A percentile compares a stretch with the other conserved stretches of the same genome.
Conservation (phyloP, 2,329 filamentous ascomycete species). For the Sarocladiaceae sp. region DNA sequence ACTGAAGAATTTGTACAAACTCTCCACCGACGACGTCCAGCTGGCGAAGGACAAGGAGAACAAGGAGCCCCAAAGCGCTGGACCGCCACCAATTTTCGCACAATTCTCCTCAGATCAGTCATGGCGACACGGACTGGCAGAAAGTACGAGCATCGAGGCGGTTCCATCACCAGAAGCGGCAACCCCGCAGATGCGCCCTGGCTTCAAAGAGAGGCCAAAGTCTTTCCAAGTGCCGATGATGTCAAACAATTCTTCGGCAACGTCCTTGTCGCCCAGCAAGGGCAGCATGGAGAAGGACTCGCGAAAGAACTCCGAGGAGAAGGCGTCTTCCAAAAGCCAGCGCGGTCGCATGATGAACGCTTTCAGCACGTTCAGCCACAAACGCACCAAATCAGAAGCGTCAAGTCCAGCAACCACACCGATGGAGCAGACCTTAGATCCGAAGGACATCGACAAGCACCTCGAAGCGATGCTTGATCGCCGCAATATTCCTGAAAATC, state of each 20-base stretch:
- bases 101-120: conserved; percentile 49
- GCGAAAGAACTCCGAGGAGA: conserved; percentile 10
- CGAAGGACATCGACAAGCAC: conserved; percentile 49
- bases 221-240: conserved; percentile 37
- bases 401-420: conserved; percentile 21
- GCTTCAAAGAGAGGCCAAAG: conserved; percentile 40
- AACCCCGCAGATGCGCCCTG: conserved; percentile 16
- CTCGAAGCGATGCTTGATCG: conserved; percentile 67
- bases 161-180: conserved; percentile 13
- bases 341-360: conserved; percentile 33
- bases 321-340: conserved; percentile 30
- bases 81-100: conserved; percentile 68
- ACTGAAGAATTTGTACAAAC: conserved; percentile 56
- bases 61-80: conserved; percentile 18
- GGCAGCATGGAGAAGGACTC: conserved; percentile 1
- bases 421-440: conserved; percentile 43
- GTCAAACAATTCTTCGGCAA: conserved; percentile 15
- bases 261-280: conserved; percentile 13
- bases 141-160: conserved; percentile 19
- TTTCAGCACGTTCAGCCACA: conserved; percentile 31
- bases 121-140: conserved; percentile 15
- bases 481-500: conserved; percentile 87
- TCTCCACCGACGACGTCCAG: conserved; percentile 44
- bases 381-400: conserved; percentile 29
- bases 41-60: conserved; percentile 74